Conservation (phyloP, 2,329 filamentous ascomycete species). For the Trichoderma sp. region DNA sequence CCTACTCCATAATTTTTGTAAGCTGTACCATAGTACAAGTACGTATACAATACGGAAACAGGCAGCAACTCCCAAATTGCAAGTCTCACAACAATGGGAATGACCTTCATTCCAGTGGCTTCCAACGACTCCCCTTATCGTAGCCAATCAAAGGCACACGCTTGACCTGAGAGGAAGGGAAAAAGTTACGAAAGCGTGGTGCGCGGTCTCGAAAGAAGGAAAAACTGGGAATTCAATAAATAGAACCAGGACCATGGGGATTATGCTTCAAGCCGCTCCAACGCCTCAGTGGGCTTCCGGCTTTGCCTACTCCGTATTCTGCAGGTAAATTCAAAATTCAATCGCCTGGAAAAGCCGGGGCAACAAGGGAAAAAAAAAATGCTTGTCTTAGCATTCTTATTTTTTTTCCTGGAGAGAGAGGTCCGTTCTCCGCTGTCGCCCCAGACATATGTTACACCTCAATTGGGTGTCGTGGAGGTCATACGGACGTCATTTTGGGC, state of each 20-base stretch:
- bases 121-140: slow-evolving; percentile 8
- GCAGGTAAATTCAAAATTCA: background rate
- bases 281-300: slow-evolving; percentile 15
- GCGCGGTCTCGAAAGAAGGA: background rate
- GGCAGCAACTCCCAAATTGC: background rate
- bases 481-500: slow-evolving; percentile 25
- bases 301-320: background rate
- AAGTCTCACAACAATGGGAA: slow-evolving; percentile 14
- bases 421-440: background rate
- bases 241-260: background rate
- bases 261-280: slow-evolving; percentile 25
- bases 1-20: slow-evolving; percentile 7
- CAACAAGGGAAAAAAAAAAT: background rate
- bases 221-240: background rate
- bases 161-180: slow-evolving; percentile 3
- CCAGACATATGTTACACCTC: background rate
- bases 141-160: slow-evolving; percentile 8
- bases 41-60: background rate
- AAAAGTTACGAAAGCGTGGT: background rate
- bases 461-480: background rate
- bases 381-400: background rate
- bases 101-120: slow-evolving; percentile 20
- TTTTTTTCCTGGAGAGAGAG: background rate
- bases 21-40: no score
- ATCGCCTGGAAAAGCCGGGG: slow-evolving; percentile 2